phyloP scores from a whole-genome alignment of 2,329 filamentous ascomycete species.

The Erysiphe neolycopersici region DNA sequence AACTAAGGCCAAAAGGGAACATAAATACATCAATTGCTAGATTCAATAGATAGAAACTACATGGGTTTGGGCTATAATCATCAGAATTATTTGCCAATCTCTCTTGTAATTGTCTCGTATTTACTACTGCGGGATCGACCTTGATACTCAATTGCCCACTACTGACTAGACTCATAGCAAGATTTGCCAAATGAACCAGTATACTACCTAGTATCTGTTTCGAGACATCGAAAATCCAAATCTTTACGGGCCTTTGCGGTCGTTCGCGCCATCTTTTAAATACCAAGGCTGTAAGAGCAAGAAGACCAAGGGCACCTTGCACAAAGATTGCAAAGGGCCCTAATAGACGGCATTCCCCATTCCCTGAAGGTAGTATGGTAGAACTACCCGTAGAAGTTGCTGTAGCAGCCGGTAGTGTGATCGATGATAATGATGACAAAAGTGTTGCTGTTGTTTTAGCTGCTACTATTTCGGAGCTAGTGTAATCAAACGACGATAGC shows the following conservation, averaged over 20 bases:
- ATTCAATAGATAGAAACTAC: slow-evolving; percentile 88
- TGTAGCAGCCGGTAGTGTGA: slow-evolving; percentile 11
- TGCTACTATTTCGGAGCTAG: slow-evolving; percentile 7
- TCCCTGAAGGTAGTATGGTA: slow-evolving; percentile 12
- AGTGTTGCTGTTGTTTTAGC: slow-evolving; percentile 7
- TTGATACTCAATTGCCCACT: slow-evolving; percentile 55
- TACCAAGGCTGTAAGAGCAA: slow-evolving; percentile 67
- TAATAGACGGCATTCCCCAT: slow-evolving; percentile 62
- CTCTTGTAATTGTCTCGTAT: slow-evolving; percentile 13
- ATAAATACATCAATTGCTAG: slow-evolving; percentile 66
- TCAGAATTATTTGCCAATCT: slow-evolving; percentile 18
- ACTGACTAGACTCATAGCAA: slow-evolving; percentile 90
- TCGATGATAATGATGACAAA: slow-evolving; percentile 12
- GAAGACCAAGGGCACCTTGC: slow-evolving; percentile 57
- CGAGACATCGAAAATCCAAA: slow-evolving; percentile 93
- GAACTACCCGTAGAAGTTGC: slow-evolving; percentile 3
- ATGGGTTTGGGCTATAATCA: slow-evolving; percentile 59
- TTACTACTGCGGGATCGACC: slow-evolving; percentile 19
- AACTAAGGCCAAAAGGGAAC: neutral
- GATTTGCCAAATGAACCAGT: slow-evolving; percentile 72
- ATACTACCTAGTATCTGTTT: slow-evolving; percentile 93
- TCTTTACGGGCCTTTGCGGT: slow-evolving; percentile 74
- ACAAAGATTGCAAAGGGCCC: slow-evolving; percentile 80
- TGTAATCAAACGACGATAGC: slow-evolving; percentile 4
- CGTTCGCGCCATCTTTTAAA: slow-evolving; percentile 84